Conservation (phyloP, 768 basidiomycete species). For the Suillus sp. region DNA sequence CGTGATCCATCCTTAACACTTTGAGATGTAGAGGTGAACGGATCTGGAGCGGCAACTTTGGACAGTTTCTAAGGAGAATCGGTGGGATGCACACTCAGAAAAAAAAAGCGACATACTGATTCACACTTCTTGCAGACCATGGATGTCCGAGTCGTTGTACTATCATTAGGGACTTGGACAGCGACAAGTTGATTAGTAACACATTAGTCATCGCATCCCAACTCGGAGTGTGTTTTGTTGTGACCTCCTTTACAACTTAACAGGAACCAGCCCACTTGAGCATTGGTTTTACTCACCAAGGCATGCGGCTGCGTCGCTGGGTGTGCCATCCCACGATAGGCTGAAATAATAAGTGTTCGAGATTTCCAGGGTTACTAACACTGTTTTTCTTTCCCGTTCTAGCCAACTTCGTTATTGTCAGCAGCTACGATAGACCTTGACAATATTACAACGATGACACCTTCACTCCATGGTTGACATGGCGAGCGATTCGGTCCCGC, state of each 20-base stretch:
- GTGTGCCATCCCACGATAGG: constrained; percentile 1
- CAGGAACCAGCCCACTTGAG: not conserved
- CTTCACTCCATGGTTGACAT: constrained; percentile 38
- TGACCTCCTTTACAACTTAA: not conserved
- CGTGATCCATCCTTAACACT: constrained; percentile 81
- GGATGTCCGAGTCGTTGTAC: constrained; percentile 16
- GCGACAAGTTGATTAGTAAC: not conserved
- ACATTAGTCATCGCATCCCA: not conserved
- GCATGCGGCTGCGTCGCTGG: not conserved
- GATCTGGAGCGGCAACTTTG: constrained; percentile 88
- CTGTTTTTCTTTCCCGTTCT: constrained; percentile 22
- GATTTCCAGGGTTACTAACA: constrained; percentile 3
- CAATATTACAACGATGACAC: constrained; percentile 14
- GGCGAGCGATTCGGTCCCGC: constrained; percentile 33
- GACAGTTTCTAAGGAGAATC: constrained; percentile 70
- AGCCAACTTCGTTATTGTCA: constrained; percentile 33
- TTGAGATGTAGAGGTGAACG: constrained; percentile 71
- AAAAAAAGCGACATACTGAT: constrained; percentile 46
- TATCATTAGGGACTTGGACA: constrained; percentile 2
- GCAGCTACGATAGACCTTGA: constrained; percentile 19
- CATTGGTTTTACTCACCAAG: not conserved
- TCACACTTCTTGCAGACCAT: constrained; percentile 94
- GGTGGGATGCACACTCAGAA: constrained; percentile 11
- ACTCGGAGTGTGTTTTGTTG: not conserved
- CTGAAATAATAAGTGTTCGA: constrained; percentile 10